phyloP scores from a whole-genome alignment of 139 green algal species.

The Mychonastes homosphaera region DNA sequence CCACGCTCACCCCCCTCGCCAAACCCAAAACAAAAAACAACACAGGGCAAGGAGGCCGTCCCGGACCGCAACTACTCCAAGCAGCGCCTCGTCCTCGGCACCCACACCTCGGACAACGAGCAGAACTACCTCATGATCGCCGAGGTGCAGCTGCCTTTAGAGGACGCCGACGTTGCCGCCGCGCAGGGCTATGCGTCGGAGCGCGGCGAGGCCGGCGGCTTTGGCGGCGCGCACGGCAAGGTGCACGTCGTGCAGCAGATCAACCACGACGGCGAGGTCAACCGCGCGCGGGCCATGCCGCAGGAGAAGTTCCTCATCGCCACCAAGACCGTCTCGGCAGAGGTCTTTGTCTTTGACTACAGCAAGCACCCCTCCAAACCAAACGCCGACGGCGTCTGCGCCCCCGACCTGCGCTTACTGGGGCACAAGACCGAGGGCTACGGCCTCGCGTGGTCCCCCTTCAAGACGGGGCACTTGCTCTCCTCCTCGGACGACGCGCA shows the following conservation, averaged over 20 bases:
- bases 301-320: constrained; percentile 91
- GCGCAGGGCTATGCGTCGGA: constrained; percentile 76
- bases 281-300: constrained; percentile 70
- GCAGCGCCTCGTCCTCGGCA: constrained; percentile 93
- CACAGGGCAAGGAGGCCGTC: constrained; percentile 38
- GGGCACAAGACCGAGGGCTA: constrained; percentile 91
- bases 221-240: constrained; percentile 68
- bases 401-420: constrained; percentile 78
- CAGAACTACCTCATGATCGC: constrained; percentile 98
- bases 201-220: constrained; percentile 79
- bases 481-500: constrained; percentile 91
- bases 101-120: constrained; percentile 93
- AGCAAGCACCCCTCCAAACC: constrained; percentile 91
- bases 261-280: constrained; percentile 98
- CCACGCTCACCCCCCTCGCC: background rate
- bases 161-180: constrained; percentile 76
- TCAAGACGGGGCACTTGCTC: constrained; percentile 72
- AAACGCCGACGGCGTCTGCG: constrained; percentile 55
- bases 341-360: constrained; percentile 98
- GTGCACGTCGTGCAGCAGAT: constrained; percentile 91
- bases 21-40: constrained; percentile 2
- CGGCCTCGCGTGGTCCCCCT: constrained; percentile 88
- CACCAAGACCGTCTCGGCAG: constrained; percentile 87
- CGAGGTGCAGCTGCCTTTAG: constrained; percentile 83
- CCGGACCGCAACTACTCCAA: constrained; percentile 71